phyloP scores from a whole-genome alignment of 2,329 filamentous ascomycete genomes.

The Hyphodiscus sp. region DNA sequence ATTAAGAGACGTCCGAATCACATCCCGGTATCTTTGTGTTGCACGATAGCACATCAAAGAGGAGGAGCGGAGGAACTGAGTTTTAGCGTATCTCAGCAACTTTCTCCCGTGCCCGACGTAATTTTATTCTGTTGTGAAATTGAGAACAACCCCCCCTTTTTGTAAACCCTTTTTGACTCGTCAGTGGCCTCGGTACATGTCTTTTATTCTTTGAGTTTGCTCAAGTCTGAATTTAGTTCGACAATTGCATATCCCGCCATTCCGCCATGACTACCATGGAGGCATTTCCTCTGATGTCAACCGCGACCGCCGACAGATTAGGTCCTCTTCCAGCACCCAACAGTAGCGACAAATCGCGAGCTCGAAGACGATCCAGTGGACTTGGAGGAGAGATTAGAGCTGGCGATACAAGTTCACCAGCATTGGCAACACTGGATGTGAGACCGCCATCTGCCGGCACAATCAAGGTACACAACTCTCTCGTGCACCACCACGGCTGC shows the following conservation, averaged over 20 bases:
- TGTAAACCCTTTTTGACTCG: neutral
- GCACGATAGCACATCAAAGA: no score
- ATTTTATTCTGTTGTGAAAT: neutral
- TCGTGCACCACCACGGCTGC: neutral
- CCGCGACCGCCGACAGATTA: conserved; percentile 2
- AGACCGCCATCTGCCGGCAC: conserved; percentile 22
- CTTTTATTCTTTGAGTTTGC: neutral
- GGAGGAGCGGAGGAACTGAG: no score
- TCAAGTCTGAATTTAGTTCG: neutral
- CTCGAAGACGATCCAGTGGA: conserved; percentile 39
- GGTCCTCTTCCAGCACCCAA: conserved; percentile 4
- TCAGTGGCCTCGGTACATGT: neutral
- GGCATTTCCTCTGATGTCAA: conserved; percentile 9
- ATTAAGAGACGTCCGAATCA: no score
- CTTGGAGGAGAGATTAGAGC: conserved; percentile 43
- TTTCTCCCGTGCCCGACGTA: neutral
- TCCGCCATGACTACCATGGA: conserved; percentile 6
- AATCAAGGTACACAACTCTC: conserved; percentile 17
- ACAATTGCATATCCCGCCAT: neutral
- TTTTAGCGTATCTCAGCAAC: neutral
- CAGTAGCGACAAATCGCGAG: conserved; percentile 22
- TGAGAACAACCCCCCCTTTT: neutral
- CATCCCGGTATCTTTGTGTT: no score
- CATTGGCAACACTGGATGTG: conserved; percentile 39
- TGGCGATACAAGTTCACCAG: conserved; percentile 44